These are phyloP conservation scores for Ganoderma lucidum DNA, from an alignment of 1,284 basidiomycete genomes.

Conservation along the genomic window DNA sequence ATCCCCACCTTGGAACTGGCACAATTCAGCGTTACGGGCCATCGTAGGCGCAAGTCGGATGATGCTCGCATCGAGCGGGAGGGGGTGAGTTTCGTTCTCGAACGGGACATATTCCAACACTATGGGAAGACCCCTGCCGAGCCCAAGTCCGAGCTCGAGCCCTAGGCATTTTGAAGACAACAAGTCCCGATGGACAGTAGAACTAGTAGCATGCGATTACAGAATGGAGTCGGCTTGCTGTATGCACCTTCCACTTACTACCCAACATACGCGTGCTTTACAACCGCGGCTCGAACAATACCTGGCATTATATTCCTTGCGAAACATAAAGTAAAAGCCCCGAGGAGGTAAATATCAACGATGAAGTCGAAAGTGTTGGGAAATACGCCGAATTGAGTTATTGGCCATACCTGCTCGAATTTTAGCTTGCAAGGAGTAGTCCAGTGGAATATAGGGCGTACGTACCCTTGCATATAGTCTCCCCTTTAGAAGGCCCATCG, in stretches of 20 bases:
- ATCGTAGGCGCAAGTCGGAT: not conserved
- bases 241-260: not conserved
- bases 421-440: not conserved
- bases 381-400: conserved; percentile 47
- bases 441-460: conserved; percentile 48
- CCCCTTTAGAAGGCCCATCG: conserved; percentile 83
- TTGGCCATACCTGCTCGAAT: conserved; percentile 62
- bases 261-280: not conserved
- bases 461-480: conserved; percentile 81
- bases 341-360: conserved; percentile 39
- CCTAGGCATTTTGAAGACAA: not conserved
- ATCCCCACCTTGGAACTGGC: not conserved
- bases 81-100: not conserved
- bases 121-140: not conserved
- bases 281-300: not conserved
- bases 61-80: not conserved
- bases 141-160: no score
- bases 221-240: not conserved
- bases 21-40: not conserved
- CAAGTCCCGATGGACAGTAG: not conserved
- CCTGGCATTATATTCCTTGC: not conserved
- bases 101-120: not conserved
- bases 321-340: not conserved
- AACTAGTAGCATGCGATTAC: not conserved
- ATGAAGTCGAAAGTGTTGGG: conserved; percentile 55